Conservation (phyloP, 139 green algal species). For the Micromonas commoda region DNA sequence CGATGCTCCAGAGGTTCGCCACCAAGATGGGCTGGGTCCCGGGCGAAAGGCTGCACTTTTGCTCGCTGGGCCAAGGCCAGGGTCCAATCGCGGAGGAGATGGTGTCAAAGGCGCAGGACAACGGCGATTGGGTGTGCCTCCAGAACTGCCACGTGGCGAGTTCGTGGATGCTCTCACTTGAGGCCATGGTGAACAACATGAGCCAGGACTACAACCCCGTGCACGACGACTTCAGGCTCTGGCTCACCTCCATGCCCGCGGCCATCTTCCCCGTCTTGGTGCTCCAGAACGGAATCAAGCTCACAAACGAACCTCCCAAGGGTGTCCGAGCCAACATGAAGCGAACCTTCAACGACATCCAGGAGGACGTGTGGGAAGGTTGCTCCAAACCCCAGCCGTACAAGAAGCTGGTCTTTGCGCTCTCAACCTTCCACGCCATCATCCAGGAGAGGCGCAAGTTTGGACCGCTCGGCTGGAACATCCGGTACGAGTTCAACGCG, state of each 20-base stretch:
- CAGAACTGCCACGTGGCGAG: conserved; percentile 85
- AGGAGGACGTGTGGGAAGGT: conserved; percentile 36
- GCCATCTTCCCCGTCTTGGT: conserved; percentile 65
- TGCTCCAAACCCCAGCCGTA: conserved; percentile 53
- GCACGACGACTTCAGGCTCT: conserved; percentile 74
- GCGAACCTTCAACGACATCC: conserved; percentile 57
- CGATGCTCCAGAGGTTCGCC: conserved; percentile 65
- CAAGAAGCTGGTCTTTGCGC: conserved; percentile 61
- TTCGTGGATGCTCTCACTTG: conserved; percentile 63
- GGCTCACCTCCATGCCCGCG: conserved; percentile 71
- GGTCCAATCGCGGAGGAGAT: conserved; percentile 48
- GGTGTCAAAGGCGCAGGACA: conserved; percentile 46
- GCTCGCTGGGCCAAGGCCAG: conserved; percentile 77
- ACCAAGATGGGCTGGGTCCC: conserved; percentile 51
- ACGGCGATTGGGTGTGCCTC: conserved; percentile 75
- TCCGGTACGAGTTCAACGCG: conserved; percentile 79
- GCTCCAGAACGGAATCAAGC: conserved; percentile 66
- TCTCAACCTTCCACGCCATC: conserved; percentile 68
- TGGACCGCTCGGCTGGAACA: conserved; percentile 81
- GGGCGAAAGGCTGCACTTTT: conserved; percentile 65
- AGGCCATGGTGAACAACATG: conserved; percentile 32
- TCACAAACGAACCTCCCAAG: conserved; percentile 70
- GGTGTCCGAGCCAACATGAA: conserved; percentile 71
- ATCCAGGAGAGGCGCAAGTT: conserved; percentile 82
- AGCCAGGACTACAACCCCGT: conserved; percentile 48